phyloP scores from a whole-genome alignment of 169 alveolate genomes.

The Eimeria nieschulzi region DNA sequence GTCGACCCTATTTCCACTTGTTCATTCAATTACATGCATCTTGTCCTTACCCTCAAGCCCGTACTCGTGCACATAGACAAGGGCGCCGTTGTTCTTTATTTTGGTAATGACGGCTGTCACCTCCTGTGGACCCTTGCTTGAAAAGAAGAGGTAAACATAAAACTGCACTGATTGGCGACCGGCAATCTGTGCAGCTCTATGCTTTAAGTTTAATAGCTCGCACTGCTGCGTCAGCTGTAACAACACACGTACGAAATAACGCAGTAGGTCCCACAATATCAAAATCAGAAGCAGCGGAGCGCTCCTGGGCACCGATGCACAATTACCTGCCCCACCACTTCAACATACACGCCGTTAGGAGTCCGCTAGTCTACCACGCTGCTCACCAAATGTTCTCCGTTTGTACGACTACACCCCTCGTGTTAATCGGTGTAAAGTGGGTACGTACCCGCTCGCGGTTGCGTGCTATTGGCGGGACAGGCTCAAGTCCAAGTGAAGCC shows the following conservation, averaged over 20 bases:
- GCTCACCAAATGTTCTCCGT: background rate
- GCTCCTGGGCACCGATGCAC: background rate
- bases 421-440: background rate
- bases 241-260: too few species aligned
- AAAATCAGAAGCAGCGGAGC: too few species aligned
- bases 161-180: slow-evolving; percentile 92
- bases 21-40: too few species aligned
- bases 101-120: slow-evolving; percentile 15
- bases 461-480: slow-evolving; percentile 41
- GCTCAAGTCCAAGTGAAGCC: slow-evolving; percentile 72
- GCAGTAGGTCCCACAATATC: too few species aligned
- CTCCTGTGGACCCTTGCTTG: slow-evolving; percentile 77
- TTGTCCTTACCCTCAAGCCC: slow-evolving; percentile 76
- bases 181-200: slow-evolving; percentile 94
- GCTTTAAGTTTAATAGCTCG: slow-evolving; percentile 91
- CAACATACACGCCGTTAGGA: too few species aligned
- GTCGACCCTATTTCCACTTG: too few species aligned
- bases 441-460: slow-evolving; percentile 14
- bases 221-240: slow-evolving; percentile 90
- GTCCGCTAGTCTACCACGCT: background rate
- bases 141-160: slow-evolving; percentile 91
- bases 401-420: background rate
- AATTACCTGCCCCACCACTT: background rate
- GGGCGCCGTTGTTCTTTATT: slow-evolving; percentile 55
- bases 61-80: slow-evolving; percentile 75